These are phyloP conservation scores for Penicillium sp. DNA, from an alignment of 2,329 filamentous ascomycete species.

Conservation along the genomic window DNA sequence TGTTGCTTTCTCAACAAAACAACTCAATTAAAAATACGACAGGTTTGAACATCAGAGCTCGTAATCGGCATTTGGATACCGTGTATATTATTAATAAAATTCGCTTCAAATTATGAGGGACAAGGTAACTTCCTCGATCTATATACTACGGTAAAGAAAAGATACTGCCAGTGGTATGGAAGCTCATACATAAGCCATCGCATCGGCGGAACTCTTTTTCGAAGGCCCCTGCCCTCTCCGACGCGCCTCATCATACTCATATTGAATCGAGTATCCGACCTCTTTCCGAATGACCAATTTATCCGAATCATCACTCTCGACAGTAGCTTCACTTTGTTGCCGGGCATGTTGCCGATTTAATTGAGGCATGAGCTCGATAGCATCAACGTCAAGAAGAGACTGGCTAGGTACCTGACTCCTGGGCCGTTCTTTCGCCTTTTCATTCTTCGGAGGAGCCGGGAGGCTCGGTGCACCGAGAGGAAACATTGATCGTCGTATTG, in stretches of 20 bases:
- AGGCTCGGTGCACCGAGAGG: slow-evolving; percentile 5
- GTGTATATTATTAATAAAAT: too few species aligned
- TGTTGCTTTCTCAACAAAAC: too few species aligned
- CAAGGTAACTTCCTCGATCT: not conserved
- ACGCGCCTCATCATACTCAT: slow-evolving; percentile 26
- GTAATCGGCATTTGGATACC: too few species aligned
- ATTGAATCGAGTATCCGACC: slow-evolving; percentile 35
- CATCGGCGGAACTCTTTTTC: slow-evolving; percentile 16
- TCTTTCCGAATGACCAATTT: slow-evolving; percentile 42
- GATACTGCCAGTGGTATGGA: not conserved
- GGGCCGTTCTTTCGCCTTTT: slow-evolving; percentile 6
- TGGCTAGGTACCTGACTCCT: not conserved
- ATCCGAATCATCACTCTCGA: slow-evolving; percentile 18
- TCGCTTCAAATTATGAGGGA: too few species aligned
- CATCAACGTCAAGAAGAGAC: slow-evolving; percentile 10
- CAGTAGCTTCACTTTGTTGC: slow-evolving; percentile 11
- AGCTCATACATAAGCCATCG: slow-evolving; percentile 22
- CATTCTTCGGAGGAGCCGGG: not conserved
- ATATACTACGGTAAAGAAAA: not conserved
- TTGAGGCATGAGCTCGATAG: slow-evolving; percentile 23
- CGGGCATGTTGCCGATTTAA: slow-evolving; percentile 9
- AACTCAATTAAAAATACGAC: too few species aligned
- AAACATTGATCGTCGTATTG: slow-evolving; percentile 21
- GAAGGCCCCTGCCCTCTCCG: slow-evolving; percentile 10
- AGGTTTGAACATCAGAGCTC: too few species aligned